These are phyloP conservation scores for Sistotremastrum suecicum DNA, from an alignment of 768 basidiomycete species.

Conservation along the genomic window DNA sequence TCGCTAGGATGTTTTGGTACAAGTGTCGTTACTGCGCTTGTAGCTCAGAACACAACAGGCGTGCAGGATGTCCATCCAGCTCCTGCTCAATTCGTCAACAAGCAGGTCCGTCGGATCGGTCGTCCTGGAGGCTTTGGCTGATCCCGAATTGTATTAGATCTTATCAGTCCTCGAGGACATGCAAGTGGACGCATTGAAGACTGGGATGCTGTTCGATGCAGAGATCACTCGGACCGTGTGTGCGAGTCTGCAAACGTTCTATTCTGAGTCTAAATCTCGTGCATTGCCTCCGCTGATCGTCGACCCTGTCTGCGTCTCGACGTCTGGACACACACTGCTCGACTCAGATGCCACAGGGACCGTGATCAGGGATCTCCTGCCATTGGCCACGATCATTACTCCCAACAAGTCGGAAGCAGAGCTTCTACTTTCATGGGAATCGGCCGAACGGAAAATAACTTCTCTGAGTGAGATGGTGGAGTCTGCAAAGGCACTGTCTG, in stretches of 20 bases:
- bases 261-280: slow-evolving; percentile 10
- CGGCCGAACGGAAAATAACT: slow-evolving; percentile 18
- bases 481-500: slow-evolving; percentile 36
- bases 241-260: slow-evolving; percentile 30
- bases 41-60: slow-evolving; percentile 79
- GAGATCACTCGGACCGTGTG: slow-evolving; percentile 39
- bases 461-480: slow-evolving; percentile 45
- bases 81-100: slow-evolving; percentile 53
- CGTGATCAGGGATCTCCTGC: slow-evolving; percentile 51
- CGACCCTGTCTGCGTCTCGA: slow-evolving; percentile 87
- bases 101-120: slow-evolving; percentile 42
- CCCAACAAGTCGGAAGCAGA: slow-evolving; percentile 79
- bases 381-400: slow-evolving; percentile 58
- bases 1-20: slow-evolving; percentile 68
- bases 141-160: slow-evolving; percentile 30
- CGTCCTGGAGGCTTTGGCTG: neutral
- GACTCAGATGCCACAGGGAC: slow-evolving; percentile 47
- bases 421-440: slow-evolving; percentile 35
- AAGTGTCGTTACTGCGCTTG: slow-evolving; percentile 72
- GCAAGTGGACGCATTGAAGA: slow-evolving; percentile 62
- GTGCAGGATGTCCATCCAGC: slow-evolving; percentile 61
- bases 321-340: slow-evolving; percentile 72
- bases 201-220: slow-evolving; percentile 73
- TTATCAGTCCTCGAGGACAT: slow-evolving; percentile 59
- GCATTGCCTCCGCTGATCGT: slow-evolving; percentile 46